Base-by-base conservation (phyloP, 768 basidiomycete genomes). In the Rhizopogon roseolus region DNA sequence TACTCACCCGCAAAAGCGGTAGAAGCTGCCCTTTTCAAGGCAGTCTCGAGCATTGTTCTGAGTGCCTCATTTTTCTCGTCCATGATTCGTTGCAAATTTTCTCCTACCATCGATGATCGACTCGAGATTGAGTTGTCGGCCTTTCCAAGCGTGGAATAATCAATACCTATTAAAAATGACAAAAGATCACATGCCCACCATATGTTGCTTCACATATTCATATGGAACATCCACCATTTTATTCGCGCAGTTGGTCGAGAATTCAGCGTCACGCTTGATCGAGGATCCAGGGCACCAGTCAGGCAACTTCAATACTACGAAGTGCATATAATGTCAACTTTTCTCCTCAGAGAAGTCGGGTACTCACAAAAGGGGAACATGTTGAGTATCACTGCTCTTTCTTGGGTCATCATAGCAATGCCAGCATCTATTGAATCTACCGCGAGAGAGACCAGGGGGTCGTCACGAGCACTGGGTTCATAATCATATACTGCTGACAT, bases 401-500 rank as follows among this genome's bases (percentile, higher is more conserved):
- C 29, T 32, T 8, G 29, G 29, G 29, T 32, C 29, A 32, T 32
- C 29, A 32, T 32, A 10, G 10, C 46, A 16, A 54, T 1, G n/a
- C 38, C 53, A 41, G 41, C 11, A 13, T 17, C 17, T 2, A 27
- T n/a, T 14, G 66, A 67, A n/a, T 55, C 51, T 22, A 67, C 56
- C 5, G 62, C 69, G 10, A 66, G 49, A 16, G 27, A 46, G 32
- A 72, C 55, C 52, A 71, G 71, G 44, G 59, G 64, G 41, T 76
- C 73, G 17, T 73, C 59, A 29, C 61, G 61, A 17, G 64, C 40
- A 45, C 62, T 42, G 32, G 70, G 62, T 25, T 71, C 63, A 44
- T 72, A 70, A 2, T 72, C 74, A 49, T 76, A 76, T 0, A 65
- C 62, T 17, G 70, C 57, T 29, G 63, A 61, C 46, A 75, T 66